Evolutionary conservation across 2,329 filamentous ascomycete species (phyloP), one percentile per base, ranked within the genome.

Genomic region (Fusarium camptoceras): DNA sequence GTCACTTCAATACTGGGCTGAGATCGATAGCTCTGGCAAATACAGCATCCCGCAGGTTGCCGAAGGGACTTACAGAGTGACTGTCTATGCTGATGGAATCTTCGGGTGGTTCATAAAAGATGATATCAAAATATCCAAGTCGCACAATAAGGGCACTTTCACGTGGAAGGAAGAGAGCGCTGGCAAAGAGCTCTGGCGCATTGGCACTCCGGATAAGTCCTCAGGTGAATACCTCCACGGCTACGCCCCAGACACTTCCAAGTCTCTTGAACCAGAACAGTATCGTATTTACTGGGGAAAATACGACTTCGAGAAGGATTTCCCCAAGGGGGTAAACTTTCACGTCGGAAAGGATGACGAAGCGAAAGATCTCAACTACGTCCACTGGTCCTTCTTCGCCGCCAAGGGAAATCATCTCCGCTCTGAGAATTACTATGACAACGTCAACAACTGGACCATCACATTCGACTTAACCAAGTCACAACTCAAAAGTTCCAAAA

Each of bases 381-480:
- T 90, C 1, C 89, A 91, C 71, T 91, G 88, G 89, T 86, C 84
- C 42, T 87, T 88, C 11, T 89, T 88, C 65, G 87, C 87, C 1
- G 84, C 85, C 3, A 80, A 85, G 16, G 85, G 81, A 6, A 85
- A 88, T 68, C 82, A 77, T 12, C 53, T 82, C 0, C 80, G 83
- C 5, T 72, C 79, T 3, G 77, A 81, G 42, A 77, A 81, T 6
- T 82, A 83, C 55, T 78, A 79, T 42, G 77, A 81, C 5, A 82
- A 82, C 57, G 81, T 88, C 18, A 87, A 87, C 73, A 88, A 89
- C 74, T 89, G 86, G 87, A 89, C 84, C 1, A 79, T 89, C 24
- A 73, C 82, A 1, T 89, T 88, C 57, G 81, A 86, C 56, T 68
- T 86, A 14, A 72, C 76, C 84, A 64, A 64, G 6, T 28, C 15